Evolutionary conservation across 257 asterid species (phyloP), one percentile per base, ranked within the genome.

Genomic region (Verbena officinalis): DNA sequence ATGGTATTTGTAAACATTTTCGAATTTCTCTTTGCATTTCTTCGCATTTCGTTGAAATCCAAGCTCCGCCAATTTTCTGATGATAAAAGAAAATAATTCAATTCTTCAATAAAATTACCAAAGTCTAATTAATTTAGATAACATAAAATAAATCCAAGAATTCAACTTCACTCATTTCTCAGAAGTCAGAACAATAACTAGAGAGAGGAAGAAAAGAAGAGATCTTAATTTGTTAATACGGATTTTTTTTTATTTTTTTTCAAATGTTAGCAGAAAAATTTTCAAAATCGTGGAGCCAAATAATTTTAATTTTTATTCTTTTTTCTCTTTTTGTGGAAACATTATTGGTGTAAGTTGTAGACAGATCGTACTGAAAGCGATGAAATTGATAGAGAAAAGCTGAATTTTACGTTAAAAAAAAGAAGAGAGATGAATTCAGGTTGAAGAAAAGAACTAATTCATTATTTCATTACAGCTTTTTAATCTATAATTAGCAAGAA

Each of bases 21-120:
- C 99, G 45, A 90, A 94, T 68, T 94, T 94, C 77, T 94, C 99
- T 30, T 86, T 88, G 79, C 99, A 94, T 74, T 94, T 94, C 81
- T 94, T 94, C 0, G 91, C 69, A 65, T 78, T 90, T 36, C 97
- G 77, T 31, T 82, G 86, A 61, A 64, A 94, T 30, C 99, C 99
- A 56, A 86, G 88, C 65, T 94, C 96, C n/a, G 86, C 89, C 99
- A 94, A 76, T 86, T 94, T 94, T 79, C 99, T 94, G 87, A 61
- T 27, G 62, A 67, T 10, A 75, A 64, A 52, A 46, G 27, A 44
- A 52, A n/a, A n/a, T n/a, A n/a, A n/a, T n/a, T 65, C 31, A 56
- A 52, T 71, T 76, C 62, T 55, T 61, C 66, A 49, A 20, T 14
- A 46, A 57, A 66, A 27, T n/a, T 0, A 64, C 31, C 10, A 58